Base-by-base conservation (phyloP, 2,329 filamentous ascomycete genomes). In the Lecanicillium sp. region DNA sequence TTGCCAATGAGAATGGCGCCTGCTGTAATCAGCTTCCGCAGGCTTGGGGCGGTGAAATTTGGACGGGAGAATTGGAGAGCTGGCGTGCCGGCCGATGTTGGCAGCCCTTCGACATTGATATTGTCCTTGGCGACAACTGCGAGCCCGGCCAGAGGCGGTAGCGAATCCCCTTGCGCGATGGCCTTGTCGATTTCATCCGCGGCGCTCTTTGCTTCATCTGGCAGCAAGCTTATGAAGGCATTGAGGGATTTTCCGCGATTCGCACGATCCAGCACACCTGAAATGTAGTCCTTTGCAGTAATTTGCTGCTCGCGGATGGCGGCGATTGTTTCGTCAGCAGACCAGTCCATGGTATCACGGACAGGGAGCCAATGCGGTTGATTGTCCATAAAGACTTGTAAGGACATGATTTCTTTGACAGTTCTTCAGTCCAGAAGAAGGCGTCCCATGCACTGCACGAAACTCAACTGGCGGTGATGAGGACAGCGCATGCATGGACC, bases 1-100 rank as follows among this genome's bases (percentile, higher is more conserved):
- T 67, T 64, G 0, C 75, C 75, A 6, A 59, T 42, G 1, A 59
- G 35, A 2, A 59, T 43, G 1, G 49, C 56, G 0, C 56, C 56
- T 1, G 49, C 56, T 1, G 35, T 33, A n/a, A 48, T 42, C 22
- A 49, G 40, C 34, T 44, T 44, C 19, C 40, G 45, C 18, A 48
- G 30, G 15, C 44, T 45, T 8, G 43, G 48, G 3, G 48, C 48
- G 3, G 48, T 49, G 3, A 28, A 38, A 12, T 27, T 15, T 16
- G 45, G 35, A 14, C 35, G n/a, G 14, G 41, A 29, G 28, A 36
- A 17, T 22, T 32, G 19, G 13, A 47, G 37, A 28, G 47, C 40
- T 14, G 37, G 39, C n/a, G 47, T 45, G 30, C 48, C 42, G 12
- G 33, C 35, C 9, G 43, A 48, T 2, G 46, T 48, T 2, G 39